phyloP scores from a whole-genome alignment of 129 eudicot species.

The Arctium minus region DNA sequence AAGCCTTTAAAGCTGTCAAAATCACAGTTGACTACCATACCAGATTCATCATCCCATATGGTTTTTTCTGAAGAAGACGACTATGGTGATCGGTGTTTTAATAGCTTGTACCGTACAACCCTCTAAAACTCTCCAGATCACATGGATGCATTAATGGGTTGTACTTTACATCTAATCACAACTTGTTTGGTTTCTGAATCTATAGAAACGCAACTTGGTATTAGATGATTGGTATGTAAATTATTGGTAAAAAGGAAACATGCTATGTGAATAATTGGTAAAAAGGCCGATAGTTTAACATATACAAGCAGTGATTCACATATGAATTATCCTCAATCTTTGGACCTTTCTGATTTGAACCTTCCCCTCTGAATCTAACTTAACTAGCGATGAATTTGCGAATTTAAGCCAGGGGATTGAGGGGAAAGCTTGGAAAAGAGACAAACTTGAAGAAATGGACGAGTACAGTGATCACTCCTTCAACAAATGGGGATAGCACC shows the following conservation, averaged over 20 bases:
- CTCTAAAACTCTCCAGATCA: neutral
- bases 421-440: slow-evolving; percentile 50
- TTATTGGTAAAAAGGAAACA: neutral
- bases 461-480: slow-evolving; percentile 18
- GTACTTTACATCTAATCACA: neutral
- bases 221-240: neutral
- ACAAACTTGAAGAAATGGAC: slow-evolving; percentile 43
- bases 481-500: slow-evolving; percentile 29
- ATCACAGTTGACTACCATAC: neutral
- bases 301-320: no score
- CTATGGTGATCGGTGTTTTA: neutral
- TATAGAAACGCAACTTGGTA: neutral
- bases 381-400: neutral
- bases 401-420: slow-evolving; percentile 28
- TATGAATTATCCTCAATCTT: neutral
- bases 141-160: neutral
- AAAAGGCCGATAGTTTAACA: neutral
- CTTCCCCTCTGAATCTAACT: neutral
- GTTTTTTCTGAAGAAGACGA: neutral
- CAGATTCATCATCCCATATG: neutral
- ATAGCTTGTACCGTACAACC: neutral
- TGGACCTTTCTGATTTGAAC: neutral
- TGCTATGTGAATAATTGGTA: neutral
- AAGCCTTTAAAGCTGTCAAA: neutral
- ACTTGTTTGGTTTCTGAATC: neutral